Evolutionary conservation across 2,329 filamentous ascomycete genomes (phyloP), one percentile per base, ranked within the genome.

Genomic region (Claviceps spartinae): DNA sequence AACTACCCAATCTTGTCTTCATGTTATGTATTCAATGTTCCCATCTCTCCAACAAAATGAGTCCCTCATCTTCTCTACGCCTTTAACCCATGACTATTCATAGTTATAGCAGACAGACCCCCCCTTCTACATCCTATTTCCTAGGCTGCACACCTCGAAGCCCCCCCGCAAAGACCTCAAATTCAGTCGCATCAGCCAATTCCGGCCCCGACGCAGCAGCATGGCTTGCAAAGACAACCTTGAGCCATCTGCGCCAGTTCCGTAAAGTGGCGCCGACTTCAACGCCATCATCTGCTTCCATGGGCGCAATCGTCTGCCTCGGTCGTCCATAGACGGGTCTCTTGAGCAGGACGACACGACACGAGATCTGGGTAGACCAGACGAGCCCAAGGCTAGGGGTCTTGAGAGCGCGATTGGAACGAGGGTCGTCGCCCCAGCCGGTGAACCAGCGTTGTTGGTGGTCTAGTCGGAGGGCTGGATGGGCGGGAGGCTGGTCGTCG

Each of bases 401-500:
- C 69, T 96, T 97, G 52, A 85, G 69, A 8, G 67, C 60, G 48
- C 71, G 65, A 13, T 68, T 62, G 20, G 70, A 65, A 26, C 67
- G 60, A 16, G 75, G 70, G 52, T 82, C 75, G 65, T 95, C 87
- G 22, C 91, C 89, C 91, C 93, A 96, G 56, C 93, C 90, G 4
- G 90, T 94, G 69, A 96, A 95, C 80, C 90, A 96, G 44, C 86
- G 79, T 65, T 96, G 88, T 67, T 97, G 91, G 67, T 96, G 86
- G 60, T 94, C 84, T 8, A 96, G 78, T 36, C 80, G 77, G 40
- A 96, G 73, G 0, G 83, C 79, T 13, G 75, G 67, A 0, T 69
- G 69, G 1, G 65, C 61, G 14, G 67, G 64, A 2, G 65, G 63
- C 2, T 61, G 62, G 9, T 59, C 53, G 45, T 65, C 64, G 2